These are phyloP conservation scores for Debaryomyces subglobosus DNA, from an alignment of 1,139 yeast genomes.

Conservation along the genomic window DNA sequence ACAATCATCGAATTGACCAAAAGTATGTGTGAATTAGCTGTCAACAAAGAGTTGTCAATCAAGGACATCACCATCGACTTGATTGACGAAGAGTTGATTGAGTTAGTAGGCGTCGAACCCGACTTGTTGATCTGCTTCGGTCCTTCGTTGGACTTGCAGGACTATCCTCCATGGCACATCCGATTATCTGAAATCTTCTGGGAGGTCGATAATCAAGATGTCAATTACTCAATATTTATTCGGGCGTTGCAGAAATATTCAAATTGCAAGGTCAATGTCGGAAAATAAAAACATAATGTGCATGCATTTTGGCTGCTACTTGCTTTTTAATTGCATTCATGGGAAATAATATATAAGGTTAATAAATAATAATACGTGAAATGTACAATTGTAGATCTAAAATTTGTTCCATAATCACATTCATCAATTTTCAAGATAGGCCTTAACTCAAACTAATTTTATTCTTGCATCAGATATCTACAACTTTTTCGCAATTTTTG, in stretches of 20 bases:
- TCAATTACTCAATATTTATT: conserved; percentile 81
- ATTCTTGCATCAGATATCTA: neutral
- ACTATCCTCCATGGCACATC: conserved; percentile 98
- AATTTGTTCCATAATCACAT: neutral
- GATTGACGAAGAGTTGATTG: conserved; percentile 73
- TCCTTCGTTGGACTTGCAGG: conserved; percentile 85
- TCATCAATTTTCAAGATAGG: neutral
- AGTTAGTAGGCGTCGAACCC: conserved; percentile 86
- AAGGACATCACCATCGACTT: conserved; percentile 73
- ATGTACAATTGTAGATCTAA: neutral
- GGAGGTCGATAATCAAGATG: conserved; percentile 82
- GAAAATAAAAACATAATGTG: conserved; percentile 48
- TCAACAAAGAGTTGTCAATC: conserved; percentile 60
- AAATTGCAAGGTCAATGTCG: conserved; percentile 82
- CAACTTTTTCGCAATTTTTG: conserved; percentile 4
- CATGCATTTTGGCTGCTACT: neutral
- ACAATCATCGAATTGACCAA: conserved; percentile 86
- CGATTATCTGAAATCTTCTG: conserved; percentile 88
- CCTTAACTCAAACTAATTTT: too few species aligned
- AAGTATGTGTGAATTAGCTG: conserved; percentile 79
- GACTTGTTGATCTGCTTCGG: conserved; percentile 84
- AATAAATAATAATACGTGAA: neutral
- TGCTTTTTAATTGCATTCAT: neutral
- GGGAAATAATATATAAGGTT: conserved; percentile 1
- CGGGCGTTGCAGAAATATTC: conserved; percentile 83